These are phyloP conservation scores for Chalaropsis thielavioides DNA, from an alignment of 2,329 filamentous ascomycete genomes.

Conservation along the genomic window DNA sequence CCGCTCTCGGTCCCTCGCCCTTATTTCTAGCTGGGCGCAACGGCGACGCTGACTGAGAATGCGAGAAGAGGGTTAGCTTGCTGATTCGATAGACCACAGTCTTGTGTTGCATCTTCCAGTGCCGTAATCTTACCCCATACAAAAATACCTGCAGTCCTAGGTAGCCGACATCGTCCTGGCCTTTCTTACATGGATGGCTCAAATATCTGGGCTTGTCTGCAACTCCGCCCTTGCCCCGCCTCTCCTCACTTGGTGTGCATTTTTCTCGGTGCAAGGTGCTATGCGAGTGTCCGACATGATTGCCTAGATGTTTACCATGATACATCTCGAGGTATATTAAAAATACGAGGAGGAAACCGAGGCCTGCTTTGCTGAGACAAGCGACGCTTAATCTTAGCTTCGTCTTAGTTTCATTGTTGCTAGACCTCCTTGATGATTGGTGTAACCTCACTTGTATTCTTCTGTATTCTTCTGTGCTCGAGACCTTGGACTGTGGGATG, in stretches of 20 bases:
- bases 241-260: not conserved
- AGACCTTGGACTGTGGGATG: not conserved
- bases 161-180: not conserved
- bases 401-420: not conserved
- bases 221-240: not conserved
- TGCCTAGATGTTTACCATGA: not conserved
- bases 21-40: not conserved
- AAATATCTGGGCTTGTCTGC: not conserved
- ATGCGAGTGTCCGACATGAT: not conserved
- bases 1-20: not conserved
- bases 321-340: not conserved
- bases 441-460: not conserved
- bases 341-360: not conserved
- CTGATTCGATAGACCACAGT: not conserved
- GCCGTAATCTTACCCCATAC: not conserved
- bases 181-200: not conserved
- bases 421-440: not conserved
- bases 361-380: not conserved
- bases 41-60: not conserved
- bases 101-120: not conserved
- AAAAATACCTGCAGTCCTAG: not conserved
- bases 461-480: not conserved
- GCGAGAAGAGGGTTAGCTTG: not conserved
- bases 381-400: not conserved
- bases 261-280: not conserved